Conservation (phyloP, 768 basidiomycete genomes). For the Tylopilus intermedius region DNA sequence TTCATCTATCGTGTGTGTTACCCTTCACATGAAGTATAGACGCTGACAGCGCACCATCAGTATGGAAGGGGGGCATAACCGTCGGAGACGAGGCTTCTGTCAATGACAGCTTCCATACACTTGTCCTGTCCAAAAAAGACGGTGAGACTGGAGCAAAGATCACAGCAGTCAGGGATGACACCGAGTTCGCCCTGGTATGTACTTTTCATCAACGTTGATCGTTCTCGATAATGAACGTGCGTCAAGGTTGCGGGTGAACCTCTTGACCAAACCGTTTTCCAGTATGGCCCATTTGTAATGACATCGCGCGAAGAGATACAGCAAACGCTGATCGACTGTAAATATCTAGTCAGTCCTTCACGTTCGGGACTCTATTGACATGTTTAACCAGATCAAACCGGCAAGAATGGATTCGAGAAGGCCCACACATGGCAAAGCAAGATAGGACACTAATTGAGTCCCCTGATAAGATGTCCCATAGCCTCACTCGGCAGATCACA, state of each 20-base stretch:
- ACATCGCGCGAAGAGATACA: slow-evolving; percentile 75
- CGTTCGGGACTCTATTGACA: slow-evolving; percentile 1
- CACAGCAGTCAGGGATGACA: slow-evolving; percentile 51
- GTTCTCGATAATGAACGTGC: slow-evolving; percentile 3
- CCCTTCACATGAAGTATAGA: neutral
- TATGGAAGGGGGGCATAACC: slow-evolving; percentile 50
- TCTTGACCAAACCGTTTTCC: slow-evolving; percentile 81
- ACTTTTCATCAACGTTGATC: neutral
- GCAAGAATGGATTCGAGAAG: slow-evolving; percentile 86
- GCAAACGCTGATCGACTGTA: slow-evolving; percentile 78
- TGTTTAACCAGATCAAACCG: slow-evolving; percentile 53
- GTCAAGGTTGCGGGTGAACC: slow-evolving; percentile 78
- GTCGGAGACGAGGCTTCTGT: slow-evolving; percentile 49
- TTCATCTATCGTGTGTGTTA: slow-evolving; percentile 70
- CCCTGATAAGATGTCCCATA: neutral
- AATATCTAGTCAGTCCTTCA: slow-evolving; percentile 20
- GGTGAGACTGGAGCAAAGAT: slow-evolving; percentile 68
- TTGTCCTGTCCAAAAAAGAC: slow-evolving; percentile 65
- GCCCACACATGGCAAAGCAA: slow-evolving; percentile 83
- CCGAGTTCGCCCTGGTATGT: slow-evolving; percentile 71
- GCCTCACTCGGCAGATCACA: neutral
- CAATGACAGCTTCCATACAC: slow-evolving; percentile 66
- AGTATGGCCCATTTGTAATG: slow-evolving; percentile 88
- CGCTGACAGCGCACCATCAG: slow-evolving; percentile 15
- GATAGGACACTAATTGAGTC: slow-evolving; percentile 44